phyloP scores from a whole-genome alignment of 371 early-diverging fungal genomes.

The Syncephalastrum sp. region DNA sequence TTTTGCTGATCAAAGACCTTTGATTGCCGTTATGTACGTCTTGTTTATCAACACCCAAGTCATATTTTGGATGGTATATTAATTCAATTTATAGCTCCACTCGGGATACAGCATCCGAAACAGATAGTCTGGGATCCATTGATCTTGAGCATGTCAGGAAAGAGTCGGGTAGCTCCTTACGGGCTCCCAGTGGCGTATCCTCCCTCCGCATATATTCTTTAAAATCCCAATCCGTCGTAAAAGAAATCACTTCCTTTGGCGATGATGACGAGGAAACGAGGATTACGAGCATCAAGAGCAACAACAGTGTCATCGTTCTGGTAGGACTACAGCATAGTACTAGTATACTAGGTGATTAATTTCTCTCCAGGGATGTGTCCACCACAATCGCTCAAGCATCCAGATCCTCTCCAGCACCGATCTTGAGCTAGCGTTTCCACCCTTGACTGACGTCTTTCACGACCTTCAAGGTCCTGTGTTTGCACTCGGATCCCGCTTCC shows the following conservation, averaged over 20 bases:
- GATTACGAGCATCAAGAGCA: slow-evolving; percentile 48
- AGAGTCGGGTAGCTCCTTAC: neutral
- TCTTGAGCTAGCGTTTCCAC: slow-evolving; percentile 23
- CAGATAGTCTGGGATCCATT: slow-evolving; percentile 4
- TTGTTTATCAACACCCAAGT: too few relatives aligned
- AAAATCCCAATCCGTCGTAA: slow-evolving; percentile 35
- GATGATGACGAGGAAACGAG: slow-evolving; percentile 36
- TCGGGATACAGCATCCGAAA: slow-evolving; percentile 2
- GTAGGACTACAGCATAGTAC: slow-evolving; percentile 26
- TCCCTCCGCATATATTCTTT: slow-evolving; percentile 44
- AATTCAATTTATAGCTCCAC: neutral
- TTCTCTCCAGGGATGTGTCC: slow-evolving; percentile 25
- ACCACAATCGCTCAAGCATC: slow-evolving; percentile 35
- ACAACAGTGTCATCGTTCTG: slow-evolving; percentile 44
- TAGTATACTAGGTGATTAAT: too few relatives aligned
- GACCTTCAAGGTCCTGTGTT: slow-evolving; percentile 50
- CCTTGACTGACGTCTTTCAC: slow-evolving; percentile 50
- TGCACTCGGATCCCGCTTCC: slow-evolving; percentile 57
- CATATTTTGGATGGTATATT: too few relatives aligned
- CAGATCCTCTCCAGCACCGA: slow-evolving; percentile 37
- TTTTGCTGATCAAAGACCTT: slow-evolving; percentile 37
- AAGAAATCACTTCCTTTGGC: slow-evolving; percentile 30
- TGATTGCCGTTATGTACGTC: slow-evolving; percentile 55
- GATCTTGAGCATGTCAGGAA: slow-evolving; percentile 5
- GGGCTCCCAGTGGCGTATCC: neutral